A percentile compares a stretch with the other conserved stretches of the same genome.
Evolutionary conservation across 768 basidiomycete genomes (phyloP).

Genomic region (Dioszegia aurantiaca): DNA sequence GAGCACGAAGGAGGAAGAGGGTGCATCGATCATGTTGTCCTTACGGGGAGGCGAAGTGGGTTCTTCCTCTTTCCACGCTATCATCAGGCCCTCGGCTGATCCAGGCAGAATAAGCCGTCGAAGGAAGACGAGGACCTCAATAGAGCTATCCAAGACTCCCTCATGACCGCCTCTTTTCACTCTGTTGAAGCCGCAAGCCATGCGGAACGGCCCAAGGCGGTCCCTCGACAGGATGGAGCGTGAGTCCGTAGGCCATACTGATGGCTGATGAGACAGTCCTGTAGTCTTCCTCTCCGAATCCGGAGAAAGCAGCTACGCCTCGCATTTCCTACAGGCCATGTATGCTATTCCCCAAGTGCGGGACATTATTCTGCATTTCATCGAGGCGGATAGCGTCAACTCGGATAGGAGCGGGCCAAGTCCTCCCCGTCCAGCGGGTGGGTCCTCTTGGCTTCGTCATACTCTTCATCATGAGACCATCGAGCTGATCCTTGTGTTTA

Average conservation of each 20-base stretch:
- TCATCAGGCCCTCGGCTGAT: not conserved
- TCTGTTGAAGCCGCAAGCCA: constrained; percentile 32
- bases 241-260: constrained; percentile 20
- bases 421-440: too few species aligned
- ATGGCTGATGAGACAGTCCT: constrained; percentile 19
- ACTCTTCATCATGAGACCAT: constrained; percentile 17
- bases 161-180: constrained; percentile 49
- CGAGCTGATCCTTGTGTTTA: too few species aligned
- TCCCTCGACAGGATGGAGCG: constrained; percentile 28
- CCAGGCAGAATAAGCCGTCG: constrained; percentile 2
- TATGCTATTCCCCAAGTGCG: constrained; percentile 38
- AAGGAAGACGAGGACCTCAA: constrained; percentile 44
- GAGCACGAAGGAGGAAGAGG: constrained; percentile 37
- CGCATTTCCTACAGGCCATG: constrained; percentile 36
- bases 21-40: constrained; percentile 31
- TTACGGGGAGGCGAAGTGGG: constrained; percentile 16
- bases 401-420: too few species aligned
- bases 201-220: constrained; percentile 23
- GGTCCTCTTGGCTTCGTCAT: too few species aligned
- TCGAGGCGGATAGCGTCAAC: constrained; percentile 7
- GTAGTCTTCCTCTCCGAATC: constrained; percentile 33
- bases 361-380: constrained; percentile 25
- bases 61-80: too few species aligned
- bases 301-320: constrained; percentile 32
- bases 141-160: constrained; percentile 44